These are phyloP conservation scores for Acorus calamus DNA, from an alignment of 106 monocot genomes.

Conservation along the genomic window DNA sequence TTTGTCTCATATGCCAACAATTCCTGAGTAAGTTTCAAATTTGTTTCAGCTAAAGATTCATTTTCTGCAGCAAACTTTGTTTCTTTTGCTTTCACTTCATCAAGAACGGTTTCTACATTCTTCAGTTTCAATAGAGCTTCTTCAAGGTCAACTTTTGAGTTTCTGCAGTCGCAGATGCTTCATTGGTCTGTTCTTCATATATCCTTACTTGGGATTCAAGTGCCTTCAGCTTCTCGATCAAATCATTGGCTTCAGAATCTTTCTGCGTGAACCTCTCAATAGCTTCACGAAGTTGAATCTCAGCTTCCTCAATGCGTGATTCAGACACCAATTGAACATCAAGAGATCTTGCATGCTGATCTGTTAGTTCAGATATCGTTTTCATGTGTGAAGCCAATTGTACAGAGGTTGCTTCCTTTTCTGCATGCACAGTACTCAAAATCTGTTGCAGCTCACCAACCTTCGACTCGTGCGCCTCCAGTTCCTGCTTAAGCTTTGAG, in stretches of 20 bases:
- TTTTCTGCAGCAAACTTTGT: constrained; percentile 33
- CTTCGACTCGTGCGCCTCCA: constrained; percentile 38
- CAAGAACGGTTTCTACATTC: constrained; percentile 21
- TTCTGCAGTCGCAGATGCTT: constrained; percentile 27
- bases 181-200: constrained; percentile 42
- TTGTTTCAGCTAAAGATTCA: constrained; percentile 36
- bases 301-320: constrained; percentile 43
- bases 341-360: constrained; percentile 48
- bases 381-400: constrained; percentile 39
- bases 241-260: constrained; percentile 42
- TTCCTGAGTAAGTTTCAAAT: constrained; percentile 49
- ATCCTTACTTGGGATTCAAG: constrained; percentile 35
- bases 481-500: constrained; percentile 37
- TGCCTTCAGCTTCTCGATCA: constrained; percentile 44
- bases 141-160: constrained; percentile 36
- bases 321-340: constrained; percentile 50
- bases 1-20: constrained; percentile 36
- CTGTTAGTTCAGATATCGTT: constrained; percentile 34
- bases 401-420: constrained; percentile 44
- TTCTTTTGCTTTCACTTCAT: constrained; percentile 20
- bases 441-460: constrained; percentile 36
- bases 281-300: constrained; percentile 42
- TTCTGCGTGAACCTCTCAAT: constrained; percentile 33
- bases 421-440: constrained; percentile 36
- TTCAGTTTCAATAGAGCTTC: constrained; percentile 39